Conservation (phyloP, 2,329 filamentous ascomycete genomes). For the Orbilia javanica region DNA sequence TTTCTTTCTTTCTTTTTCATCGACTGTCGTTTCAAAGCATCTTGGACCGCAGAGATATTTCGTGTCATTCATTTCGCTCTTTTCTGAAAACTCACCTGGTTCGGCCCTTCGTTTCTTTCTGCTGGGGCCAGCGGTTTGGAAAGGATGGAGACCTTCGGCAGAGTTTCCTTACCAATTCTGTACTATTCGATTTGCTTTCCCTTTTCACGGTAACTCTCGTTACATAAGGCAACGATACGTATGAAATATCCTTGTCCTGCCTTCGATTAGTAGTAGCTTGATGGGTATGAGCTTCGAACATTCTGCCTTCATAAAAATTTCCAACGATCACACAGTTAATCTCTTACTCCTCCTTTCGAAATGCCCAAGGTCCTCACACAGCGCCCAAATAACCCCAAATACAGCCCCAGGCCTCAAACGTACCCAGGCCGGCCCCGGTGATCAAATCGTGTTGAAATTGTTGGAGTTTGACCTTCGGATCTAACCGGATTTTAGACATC, state of each 20-base stretch:
- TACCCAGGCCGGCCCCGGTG: too few relatives aligned
- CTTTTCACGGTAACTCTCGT: not conserved
- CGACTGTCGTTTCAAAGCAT: not conserved
- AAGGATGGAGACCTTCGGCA: not conserved
- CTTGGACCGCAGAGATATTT: not conserved
- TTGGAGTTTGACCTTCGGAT: slow-evolving; percentile 26
- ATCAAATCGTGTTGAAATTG: not conserved
- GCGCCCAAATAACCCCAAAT: too few relatives aligned
- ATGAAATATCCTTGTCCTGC: not conserved
- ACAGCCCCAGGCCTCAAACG: not conserved
- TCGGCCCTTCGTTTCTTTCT: not conserved
- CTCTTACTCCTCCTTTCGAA: too few relatives aligned
- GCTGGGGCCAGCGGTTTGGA: not conserved
- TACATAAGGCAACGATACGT: not conserved
- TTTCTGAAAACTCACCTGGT: not conserved
- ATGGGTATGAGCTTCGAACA: too few relatives aligned
- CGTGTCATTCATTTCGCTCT: not conserved
- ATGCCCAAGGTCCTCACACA: too few relatives aligned
- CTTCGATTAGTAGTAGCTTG: not conserved
- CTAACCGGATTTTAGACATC: slow-evolving; percentile 29
- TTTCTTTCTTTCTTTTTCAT: not conserved
- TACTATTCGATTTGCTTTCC: not conserved
- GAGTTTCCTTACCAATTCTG: not conserved
- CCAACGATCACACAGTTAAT: too few relatives aligned
- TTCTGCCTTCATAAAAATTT: too few relatives aligned